Conservation (phyloP, 768 basidiomycete genomes). For the Russula sp. region DNA sequence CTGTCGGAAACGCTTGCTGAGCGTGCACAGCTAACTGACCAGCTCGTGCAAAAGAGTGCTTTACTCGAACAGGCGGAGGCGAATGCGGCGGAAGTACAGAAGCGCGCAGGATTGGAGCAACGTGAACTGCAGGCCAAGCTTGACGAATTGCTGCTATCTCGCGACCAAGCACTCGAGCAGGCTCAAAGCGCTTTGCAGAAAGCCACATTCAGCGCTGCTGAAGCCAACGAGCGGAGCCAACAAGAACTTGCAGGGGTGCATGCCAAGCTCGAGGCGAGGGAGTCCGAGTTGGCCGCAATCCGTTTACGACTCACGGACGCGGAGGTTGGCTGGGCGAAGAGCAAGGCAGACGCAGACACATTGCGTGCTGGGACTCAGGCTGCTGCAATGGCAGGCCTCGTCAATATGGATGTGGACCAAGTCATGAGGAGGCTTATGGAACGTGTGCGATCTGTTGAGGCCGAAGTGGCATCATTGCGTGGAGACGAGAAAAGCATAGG, state of each 20-base stretch:
- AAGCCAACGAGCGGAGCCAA: slow-evolving; percentile 64
- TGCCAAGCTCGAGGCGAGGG: slow-evolving; percentile 61
- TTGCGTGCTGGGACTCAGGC: slow-evolving; percentile 47
- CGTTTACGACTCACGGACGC: too few species aligned
- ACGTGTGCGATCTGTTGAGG: too few species aligned
- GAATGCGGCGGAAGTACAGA: slow-evolving; percentile 66
- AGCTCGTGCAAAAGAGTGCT: slow-evolving; percentile 64
- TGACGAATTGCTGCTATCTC: too few species aligned
- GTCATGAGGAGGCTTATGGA: too few species aligned
- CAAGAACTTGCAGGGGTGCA: slow-evolving; percentile 75
- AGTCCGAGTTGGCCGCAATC: too few species aligned
- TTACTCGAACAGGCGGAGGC: slow-evolving; percentile 70
- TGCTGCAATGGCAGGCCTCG: too few species aligned
- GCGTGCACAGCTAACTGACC: slow-evolving; percentile 60
- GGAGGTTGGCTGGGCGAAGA: too few species aligned
- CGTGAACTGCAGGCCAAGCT: too few species aligned
- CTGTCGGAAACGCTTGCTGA: slow-evolving; percentile 54
- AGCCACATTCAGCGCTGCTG: slow-evolving; percentile 63
- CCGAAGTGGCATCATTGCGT: too few species aligned
- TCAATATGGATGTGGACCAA: too few species aligned
- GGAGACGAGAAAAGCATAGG: too few species aligned
- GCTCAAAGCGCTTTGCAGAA: slow-evolving; percentile 45
- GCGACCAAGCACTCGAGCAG: slow-evolving; percentile 35
- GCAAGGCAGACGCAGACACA: slow-evolving; percentile 45
- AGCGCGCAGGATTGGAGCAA: slow-evolving; percentile 63